A percentile compares a stretch with the other conserved stretches of the same genome.
These are phyloP conservation scores for Mycena maculata DNA, from an alignment of 768 basidiomycete species.

Conservation along the genomic window DNA sequence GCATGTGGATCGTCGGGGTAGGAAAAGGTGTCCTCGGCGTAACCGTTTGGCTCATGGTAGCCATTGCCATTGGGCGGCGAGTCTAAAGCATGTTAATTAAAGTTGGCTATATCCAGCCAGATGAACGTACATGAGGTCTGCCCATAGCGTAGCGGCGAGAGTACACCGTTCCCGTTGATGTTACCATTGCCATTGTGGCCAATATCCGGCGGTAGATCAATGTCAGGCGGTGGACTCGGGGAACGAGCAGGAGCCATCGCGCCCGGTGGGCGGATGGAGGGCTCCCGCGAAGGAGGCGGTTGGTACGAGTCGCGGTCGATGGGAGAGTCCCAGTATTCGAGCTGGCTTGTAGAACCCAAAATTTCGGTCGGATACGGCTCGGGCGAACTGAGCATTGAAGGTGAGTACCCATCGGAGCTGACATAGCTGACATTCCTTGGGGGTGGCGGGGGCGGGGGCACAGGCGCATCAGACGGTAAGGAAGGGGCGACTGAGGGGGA, in stretches of 20 bases:
- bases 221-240: background rate
- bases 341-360: conserved; percentile 28
- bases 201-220: background rate
- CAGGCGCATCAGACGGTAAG: conserved; percentile 2
- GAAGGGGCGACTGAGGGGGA: background rate
- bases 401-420: too few species aligned
- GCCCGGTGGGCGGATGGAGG: conserved; percentile 1
- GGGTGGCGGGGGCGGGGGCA: conserved; percentile 17
- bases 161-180: conserved; percentile 2
- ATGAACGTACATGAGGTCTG: conserved; percentile 18
- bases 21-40: conserved; percentile 17
- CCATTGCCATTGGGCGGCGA: conserved; percentile 2
- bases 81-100: background rate
- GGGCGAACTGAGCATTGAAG: too few species aligned
- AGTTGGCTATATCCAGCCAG: background rate
- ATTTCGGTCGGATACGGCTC: conserved; percentile 23
- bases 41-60: background rate
- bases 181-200: background rate
- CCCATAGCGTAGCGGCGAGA: conserved; percentile 15
- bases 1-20: conserved; percentile 24
- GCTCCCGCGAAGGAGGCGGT: conserved; percentile 15
- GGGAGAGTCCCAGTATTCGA: conserved; percentile 35
- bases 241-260: conserved; percentile 19
- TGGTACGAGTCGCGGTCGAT: conserved; percentile 23
- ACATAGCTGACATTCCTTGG: conserved; percentile 7